Evolutionary conservation across 345 rosid species (phyloP), one percentile per base, ranked within the genome.

Genomic region (Pelargonium nanum): DNA sequence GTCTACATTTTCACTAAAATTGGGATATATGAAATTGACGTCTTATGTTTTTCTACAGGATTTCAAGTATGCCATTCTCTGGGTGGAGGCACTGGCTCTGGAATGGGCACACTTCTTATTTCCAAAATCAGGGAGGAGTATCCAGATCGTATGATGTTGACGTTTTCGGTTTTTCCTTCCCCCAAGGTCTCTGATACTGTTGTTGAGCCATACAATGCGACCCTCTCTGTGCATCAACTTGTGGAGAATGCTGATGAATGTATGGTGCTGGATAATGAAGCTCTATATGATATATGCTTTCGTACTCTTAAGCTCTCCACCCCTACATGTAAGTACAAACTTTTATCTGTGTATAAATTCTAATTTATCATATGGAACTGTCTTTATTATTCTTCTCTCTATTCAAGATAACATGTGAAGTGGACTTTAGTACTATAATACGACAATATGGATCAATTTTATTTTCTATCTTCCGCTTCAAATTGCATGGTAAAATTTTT

Each of bases 81-180:
- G 64, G 73, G 73, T 23, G 73, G 73, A 34, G 73, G 73, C 20
- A 70, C 73, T 51, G 73, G 73, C 19, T 70, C 73, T 34, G 73
- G 73, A 22, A 70, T 70, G 73, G 73, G 73, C 40, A 70, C 73
- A 13, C 73, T 70, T 59, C 68, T 70, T 22, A 70, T 70, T 55
- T 70, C 73, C 55, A 69, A 69, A 59, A 69, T 69, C 63, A 69
- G 73, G 60, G 73, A 69, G 68, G 73, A 69, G 59, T 69, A 69
- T 59, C 73, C 73, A 12, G 73, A 69, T 44, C 73, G 73, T 34
- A 69, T 69, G 68, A 69, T 69, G 73, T 40, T 69, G 60, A 69
- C 73, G 58, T 69, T 69, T 44, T 69, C 73, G 0, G 73, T 69
- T 8, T 69, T 69, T 24, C 73, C 73, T 21, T 69, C 72, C n/a